These are phyloP conservation scores for Lolium multiflorum DNA, from an alignment of 176 grass and related monocot genomes.

Conservation along the genomic window DNA sequence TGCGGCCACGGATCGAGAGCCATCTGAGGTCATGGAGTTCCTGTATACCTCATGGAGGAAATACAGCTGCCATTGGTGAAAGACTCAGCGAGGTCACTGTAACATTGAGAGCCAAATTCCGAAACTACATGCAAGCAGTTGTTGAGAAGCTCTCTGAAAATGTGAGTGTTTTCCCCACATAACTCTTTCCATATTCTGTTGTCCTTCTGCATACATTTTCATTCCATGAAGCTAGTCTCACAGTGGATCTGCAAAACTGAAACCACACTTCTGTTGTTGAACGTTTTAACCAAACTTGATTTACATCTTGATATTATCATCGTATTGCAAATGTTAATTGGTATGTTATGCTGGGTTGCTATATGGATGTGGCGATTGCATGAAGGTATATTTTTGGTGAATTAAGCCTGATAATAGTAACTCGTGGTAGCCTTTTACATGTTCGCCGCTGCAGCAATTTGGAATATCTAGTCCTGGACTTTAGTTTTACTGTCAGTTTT, in stretches of 20 bases:
- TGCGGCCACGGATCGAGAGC: conserved; percentile 78
- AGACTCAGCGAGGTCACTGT: conserved; percentile 88
- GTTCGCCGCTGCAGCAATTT: conserved; percentile 14
- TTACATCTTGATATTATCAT: neutral
- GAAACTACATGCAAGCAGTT: conserved; percentile 94
- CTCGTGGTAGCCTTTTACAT: neutral
- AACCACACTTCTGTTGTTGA: neutral
- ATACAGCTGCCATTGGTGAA: conserved; percentile 67
- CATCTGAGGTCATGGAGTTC: conserved; percentile 96
- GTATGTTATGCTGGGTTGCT: too few relatives aligned
- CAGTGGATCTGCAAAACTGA: neutral
- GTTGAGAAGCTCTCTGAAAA: conserved; percentile 96
- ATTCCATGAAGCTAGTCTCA: neutral
- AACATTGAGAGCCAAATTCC: conserved; percentile 90
- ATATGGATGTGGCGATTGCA: too few relatives aligned
- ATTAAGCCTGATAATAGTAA: conserved; percentile 19
- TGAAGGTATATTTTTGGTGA: conserved; percentile 1
- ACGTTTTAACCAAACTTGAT: neutral
- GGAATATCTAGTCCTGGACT: neutral
- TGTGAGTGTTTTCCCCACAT: conserved; percentile 53
- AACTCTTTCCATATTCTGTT: neutral
- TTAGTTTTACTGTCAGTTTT: neutral
- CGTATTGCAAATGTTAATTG: neutral
- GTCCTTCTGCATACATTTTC: conserved; percentile 11
- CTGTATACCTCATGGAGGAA: conserved; percentile 83